These are phyloP conservation scores for Chytridiales sp. DNA, from an alignment of 371 early-diverging fungal genomes.

Conservation along the genomic window DNA sequence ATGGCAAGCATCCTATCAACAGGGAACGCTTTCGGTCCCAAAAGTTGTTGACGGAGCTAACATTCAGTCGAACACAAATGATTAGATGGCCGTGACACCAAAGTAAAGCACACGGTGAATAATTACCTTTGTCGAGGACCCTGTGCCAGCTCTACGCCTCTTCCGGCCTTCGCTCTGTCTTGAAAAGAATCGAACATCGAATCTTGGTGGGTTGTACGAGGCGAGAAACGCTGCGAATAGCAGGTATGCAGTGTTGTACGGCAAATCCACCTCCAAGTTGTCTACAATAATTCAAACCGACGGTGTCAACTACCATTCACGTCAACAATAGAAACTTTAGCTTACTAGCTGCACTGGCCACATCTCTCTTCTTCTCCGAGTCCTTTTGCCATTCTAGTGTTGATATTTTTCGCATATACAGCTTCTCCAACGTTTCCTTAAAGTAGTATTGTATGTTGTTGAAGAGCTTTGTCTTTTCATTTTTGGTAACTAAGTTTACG, in stretches of 20 bases:
- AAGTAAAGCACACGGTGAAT: constrained; percentile 15
- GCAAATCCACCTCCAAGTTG: constrained; percentile 29
- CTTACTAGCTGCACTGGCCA: neutral
- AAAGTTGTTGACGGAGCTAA: constrained; percentile 69
- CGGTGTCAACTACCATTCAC: neutral
- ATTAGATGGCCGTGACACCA: neutral
- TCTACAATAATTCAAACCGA: no score
- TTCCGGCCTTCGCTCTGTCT: constrained; percentile 34
- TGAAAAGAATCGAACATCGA: constrained; percentile 84
- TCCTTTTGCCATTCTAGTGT: constrained; percentile 70
- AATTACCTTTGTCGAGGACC: constrained; percentile 27
- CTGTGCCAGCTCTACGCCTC: constrained; percentile 52
- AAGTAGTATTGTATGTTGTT: constrained; percentile 72
- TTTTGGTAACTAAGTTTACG: constrained; percentile 34
- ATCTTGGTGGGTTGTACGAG: constrained; percentile 85
- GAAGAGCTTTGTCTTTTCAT: constrained; percentile 70
- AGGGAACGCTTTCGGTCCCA: constrained; percentile 87
- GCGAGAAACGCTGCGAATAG: constrained; percentile 87
- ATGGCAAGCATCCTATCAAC: constrained; percentile 93
- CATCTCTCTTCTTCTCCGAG: no score
- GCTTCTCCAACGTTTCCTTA: constrained; percentile 58
- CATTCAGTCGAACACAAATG: neutral
- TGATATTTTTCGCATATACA: constrained; percentile 83
- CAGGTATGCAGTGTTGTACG: constrained; percentile 65
- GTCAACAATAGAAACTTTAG: no score